Base-by-base conservation (phyloP, 306 rosid species). In the Parietaria judaica region DNA sequence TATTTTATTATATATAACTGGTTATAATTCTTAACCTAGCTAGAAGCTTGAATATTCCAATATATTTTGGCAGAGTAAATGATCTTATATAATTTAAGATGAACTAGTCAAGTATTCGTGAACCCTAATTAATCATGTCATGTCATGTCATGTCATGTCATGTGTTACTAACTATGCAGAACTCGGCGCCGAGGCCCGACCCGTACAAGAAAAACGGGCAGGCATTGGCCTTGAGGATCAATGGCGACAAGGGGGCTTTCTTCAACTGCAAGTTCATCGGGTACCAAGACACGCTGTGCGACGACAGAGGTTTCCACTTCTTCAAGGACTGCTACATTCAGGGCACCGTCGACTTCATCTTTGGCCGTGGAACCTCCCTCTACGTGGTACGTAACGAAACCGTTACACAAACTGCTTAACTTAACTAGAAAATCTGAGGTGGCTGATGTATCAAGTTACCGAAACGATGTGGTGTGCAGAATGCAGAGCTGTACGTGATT, bases 261-360 rank as follows among this genome's bases (percentile, higher is more conserved):
- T 68, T 69, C 14, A 78, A 78, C 8, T 75, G 81, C 65, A 74
- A 37, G 54, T 35, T 81, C n/a, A 1, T 34, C 12, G 86, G 86
- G 10, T 81, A 61, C 17, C 86, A 81, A 15, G 81, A 81, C 49
- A 81, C 86, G 6, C 23, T 81, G 14, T 81, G 83, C 58, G 86
- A 81, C 11, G 86, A 81, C 36, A 54, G 1, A 11, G 86, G 86
- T 10, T 6, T 15, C 0, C 86, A 81, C 63, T 54, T 81, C 47
- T 81, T 63, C 73, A 81, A 74, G 67, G 74, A 75, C 31, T 78
- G 86, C 59, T 64, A 36, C 61, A 44, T 81, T 59, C 74, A 72
- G 49, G 86, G 86, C 49, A 75, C 76, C 0, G 83, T 79, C 2
- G 82, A 72, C 54, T 76, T 70, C 74, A 63, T 75, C 6, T 78